These are phyloP conservation scores for Achaetomiella virescens DNA, from an alignment of 495 filamentous ascomycete genomes.

Conservation along the genomic window DNA sequence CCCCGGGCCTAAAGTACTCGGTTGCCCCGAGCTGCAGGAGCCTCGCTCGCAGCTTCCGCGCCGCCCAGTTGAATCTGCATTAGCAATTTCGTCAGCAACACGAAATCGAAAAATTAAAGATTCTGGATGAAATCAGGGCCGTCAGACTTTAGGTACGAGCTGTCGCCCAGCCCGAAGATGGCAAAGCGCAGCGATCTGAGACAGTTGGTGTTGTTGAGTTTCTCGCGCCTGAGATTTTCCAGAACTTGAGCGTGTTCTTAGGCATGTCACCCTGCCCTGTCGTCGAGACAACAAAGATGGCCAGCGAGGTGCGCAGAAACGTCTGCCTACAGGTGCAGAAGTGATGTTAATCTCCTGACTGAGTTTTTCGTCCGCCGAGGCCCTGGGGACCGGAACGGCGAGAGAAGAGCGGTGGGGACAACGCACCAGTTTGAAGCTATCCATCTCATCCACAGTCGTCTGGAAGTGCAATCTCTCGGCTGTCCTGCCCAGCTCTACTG, in stretches of 20 bases:
- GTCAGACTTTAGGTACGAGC: constrained; percentile 77
- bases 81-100: not conserved
- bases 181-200: constrained; percentile 64
- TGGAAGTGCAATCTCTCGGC: constrained; percentile 69
- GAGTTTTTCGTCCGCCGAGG: too few relatives aligned
- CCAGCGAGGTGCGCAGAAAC: constrained; percentile 51
- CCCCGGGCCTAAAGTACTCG: constrained; percentile 69
- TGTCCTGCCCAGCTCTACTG: constrained; percentile 70
- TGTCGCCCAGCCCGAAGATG: constrained; percentile 89
- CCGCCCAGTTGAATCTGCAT: constrained; percentile 84
- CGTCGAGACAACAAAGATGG: constrained; percentile 79
- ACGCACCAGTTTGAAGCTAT: constrained; percentile 68
- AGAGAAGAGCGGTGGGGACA: constrained; percentile 19
- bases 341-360: not conserved
- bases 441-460: constrained; percentile 67
- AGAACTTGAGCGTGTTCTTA: constrained; percentile 69
- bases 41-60: constrained; percentile 78
- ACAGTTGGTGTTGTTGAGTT: constrained; percentile 63
- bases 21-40: constrained; percentile 79
- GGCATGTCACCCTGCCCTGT: constrained; percentile 95
- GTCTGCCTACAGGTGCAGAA: constrained; percentile 26
- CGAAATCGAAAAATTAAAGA: not conserved
- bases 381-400: too few relatives aligned
- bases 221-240: constrained; percentile 78
- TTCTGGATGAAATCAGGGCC: not conserved